Evolutionary conservation across 2,329 filamentous ascomycete genomes (phyloP).

Genomic region (Verticillium nubilum): DNA sequence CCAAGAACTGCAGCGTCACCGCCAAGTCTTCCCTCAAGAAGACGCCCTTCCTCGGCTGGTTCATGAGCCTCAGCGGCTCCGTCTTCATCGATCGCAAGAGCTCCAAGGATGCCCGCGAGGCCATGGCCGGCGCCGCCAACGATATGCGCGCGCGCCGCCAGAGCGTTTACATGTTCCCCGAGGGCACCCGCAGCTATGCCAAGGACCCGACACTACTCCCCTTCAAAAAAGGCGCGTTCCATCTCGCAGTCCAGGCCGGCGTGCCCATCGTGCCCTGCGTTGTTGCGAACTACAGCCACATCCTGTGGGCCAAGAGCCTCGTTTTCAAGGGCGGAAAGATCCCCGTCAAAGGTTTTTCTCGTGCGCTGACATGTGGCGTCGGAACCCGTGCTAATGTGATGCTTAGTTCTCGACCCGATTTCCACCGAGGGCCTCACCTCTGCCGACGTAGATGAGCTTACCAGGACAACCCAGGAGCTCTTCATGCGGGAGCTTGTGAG

Average conservation of each 20-base stretch:
- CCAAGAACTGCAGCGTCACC: conserved; percentile 85
- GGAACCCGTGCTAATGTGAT: background rate
- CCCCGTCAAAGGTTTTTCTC: conserved; percentile 63
- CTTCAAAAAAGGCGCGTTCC: conserved; percentile 99
- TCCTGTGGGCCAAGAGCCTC: conserved; percentile 59
- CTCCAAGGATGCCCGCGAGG: conserved; percentile 71
- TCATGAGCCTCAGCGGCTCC: conserved; percentile 80
- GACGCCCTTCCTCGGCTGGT: conserved; percentile 87
- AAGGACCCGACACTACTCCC: conserved; percentile 75
- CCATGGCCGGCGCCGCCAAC: conserved; percentile 76
- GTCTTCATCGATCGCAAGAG: conserved; percentile 95
- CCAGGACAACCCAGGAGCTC: conserved; percentile 60
- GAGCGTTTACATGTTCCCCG: conserved; percentile 82
- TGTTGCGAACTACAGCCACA: conserved; percentile 71
- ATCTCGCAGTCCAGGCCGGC: conserved; percentile 87
- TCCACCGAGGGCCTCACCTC: conserved; percentile 66
- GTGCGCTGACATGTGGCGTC: background rate
- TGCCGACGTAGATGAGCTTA: conserved; percentile 72
- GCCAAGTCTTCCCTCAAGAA: conserved; percentile 70
- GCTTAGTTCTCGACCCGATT: conserved; percentile 76
- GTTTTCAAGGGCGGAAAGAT: conserved; percentile 66
- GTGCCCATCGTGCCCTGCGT: conserved; percentile 89
- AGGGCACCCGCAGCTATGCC: conserved; percentile 88
- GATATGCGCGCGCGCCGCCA: conserved; percentile 70
- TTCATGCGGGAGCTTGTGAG: conserved; percentile 66